These are phyloP conservation scores for Inga laurina DNA, from an alignment of 306 rosid species.

Conservation along the genomic window DNA sequence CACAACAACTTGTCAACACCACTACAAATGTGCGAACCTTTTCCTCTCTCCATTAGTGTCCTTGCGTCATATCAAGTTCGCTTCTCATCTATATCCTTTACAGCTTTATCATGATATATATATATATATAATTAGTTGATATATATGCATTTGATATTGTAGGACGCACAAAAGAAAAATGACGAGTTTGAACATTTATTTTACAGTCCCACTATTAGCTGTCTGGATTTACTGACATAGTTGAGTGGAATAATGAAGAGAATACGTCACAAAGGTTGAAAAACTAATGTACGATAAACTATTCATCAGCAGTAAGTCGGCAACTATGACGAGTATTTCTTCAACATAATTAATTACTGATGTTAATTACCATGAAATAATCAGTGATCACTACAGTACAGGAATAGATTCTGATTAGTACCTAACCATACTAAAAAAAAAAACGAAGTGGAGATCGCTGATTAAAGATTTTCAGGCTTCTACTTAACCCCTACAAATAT, in stretches of 20 bases:
- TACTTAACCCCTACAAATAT: conserved; percentile 32
- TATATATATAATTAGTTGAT: neutral
- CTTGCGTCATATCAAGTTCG: conserved; percentile 31
- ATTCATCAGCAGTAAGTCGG: neutral
- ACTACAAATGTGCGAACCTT: conserved; percentile 27
- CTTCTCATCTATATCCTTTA: conserved; percentile 28
- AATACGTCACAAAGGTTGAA: neutral
- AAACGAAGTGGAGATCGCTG: conserved; percentile 35
- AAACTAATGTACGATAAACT: neutral
- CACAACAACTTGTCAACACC: conserved; percentile 42
- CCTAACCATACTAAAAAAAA: conserved; percentile 43
- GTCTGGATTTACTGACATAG: neutral
- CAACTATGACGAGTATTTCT: neutral
- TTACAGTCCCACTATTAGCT: neutral
- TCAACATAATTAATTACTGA: conserved; percentile 21
- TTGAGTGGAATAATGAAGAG: conserved; percentile 11
- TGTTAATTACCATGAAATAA: conserved; percentile 27
- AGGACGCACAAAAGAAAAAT: neutral
- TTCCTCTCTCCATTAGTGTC: conserved; percentile 31
- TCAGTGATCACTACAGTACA: conserved; percentile 23
- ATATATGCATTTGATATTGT: neutral
- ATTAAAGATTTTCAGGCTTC: conserved; percentile 48
- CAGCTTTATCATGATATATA: neutral
- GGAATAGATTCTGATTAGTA: conserved; percentile 37
- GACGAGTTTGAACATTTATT: neutral